Evolutionary conservation across 192 early-diverging fungal genomes (phyloP).

Genomic region (Umbelopsis isabellina): DNA sequence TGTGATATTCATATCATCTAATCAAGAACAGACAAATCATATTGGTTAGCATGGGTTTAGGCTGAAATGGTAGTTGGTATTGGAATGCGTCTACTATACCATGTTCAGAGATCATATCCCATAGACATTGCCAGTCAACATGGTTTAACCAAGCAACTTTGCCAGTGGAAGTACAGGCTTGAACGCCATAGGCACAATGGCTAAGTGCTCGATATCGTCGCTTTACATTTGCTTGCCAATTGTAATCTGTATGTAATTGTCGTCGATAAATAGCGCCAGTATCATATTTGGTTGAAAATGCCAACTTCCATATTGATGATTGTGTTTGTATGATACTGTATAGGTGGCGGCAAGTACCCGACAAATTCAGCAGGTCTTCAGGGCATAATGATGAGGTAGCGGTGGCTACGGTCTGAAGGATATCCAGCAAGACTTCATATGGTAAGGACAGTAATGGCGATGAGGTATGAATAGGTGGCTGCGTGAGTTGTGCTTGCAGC

Average conservation of each 20-base stretch:
- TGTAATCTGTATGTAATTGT: constrained; percentile 12
- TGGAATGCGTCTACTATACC: constrained; percentile 21
- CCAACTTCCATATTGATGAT: constrained; percentile 32
- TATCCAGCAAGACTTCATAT: constrained; percentile 33
- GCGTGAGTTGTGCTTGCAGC: constrained; percentile 7
- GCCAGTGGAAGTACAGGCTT: constrained; percentile 9
- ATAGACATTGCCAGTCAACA: constrained; percentile 38
- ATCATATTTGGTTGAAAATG: constrained; percentile 37
- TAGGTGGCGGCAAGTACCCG: constrained; percentile 25
- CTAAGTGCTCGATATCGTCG: constrained; percentile 32
- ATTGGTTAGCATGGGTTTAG: background rate
- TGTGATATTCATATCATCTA: constrained; percentile 41
- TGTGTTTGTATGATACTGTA: constrained; percentile 25
- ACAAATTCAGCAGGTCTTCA: constrained; percentile 25
- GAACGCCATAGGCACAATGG: constrained; percentile 4
- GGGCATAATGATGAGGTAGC: constrained; percentile 26
- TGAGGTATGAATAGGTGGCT: constrained; percentile 17
- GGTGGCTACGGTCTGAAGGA: constrained; percentile 29
- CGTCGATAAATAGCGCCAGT: constrained; percentile 44
- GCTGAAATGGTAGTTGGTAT: background rate
- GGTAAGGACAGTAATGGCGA: constrained; percentile 34
- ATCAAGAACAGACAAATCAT: background rate
- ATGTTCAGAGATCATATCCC: constrained; percentile 50
- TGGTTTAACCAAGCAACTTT: constrained; percentile 24
- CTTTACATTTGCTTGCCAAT: constrained; percentile 35